Conservation (phyloP, 2,329 filamentous ascomycete species). For the Coniochaeta sp. region DNA sequence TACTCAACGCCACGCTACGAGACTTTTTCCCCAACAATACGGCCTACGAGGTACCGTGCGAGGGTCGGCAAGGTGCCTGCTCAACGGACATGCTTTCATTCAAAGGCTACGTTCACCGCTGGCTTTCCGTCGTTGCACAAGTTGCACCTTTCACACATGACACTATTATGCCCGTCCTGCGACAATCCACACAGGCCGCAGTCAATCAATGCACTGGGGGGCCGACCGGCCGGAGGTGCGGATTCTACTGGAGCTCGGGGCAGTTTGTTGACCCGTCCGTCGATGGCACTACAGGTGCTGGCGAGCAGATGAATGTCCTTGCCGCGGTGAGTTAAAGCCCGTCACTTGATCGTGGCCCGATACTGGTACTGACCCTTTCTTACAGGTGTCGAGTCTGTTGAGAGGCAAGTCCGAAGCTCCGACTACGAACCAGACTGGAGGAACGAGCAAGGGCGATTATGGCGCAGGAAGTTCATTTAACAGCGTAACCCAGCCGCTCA, state of each 20-base stretch:
- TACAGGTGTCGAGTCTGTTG: slow-evolving; percentile 43
- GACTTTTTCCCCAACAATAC: slow-evolving; percentile 52
- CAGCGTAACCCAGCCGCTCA: slow-evolving; percentile 12
- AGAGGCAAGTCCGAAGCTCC: slow-evolving; percentile 32
- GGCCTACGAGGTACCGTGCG: slow-evolving; percentile 62
- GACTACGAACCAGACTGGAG: slow-evolving; percentile 41
- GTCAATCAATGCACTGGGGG: slow-evolving; percentile 58
- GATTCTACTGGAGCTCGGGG: slow-evolving; percentile 51
- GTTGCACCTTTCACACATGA: slow-evolving; percentile 51
- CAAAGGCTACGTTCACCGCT: slow-evolving; percentile 62
- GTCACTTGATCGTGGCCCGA: too few relatives aligned
- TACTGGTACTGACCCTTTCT: too few relatives aligned
- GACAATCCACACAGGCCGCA: slow-evolving; percentile 50
- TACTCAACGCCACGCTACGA: slow-evolving; percentile 40
- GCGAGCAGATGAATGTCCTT: slow-evolving; percentile 52
- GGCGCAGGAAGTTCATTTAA: slow-evolving; percentile 29
- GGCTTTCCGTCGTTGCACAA: slow-evolving; percentile 53
- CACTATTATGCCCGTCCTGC: slow-evolving; percentile 49
- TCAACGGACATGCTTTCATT: slow-evolving; percentile 66
- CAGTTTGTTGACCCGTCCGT: slow-evolving; percentile 30
- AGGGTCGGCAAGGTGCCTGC: slow-evolving; percentile 46
- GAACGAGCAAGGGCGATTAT: slow-evolving; percentile 37
- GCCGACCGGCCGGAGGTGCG: slow-evolving; percentile 50
- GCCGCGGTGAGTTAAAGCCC: too few relatives aligned
- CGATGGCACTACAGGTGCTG: slow-evolving; percentile 50